These are phyloP conservation scores for Clitoria ternatea DNA, from an alignment of 306 rosid genomes.

Conservation along the genomic window DNA sequence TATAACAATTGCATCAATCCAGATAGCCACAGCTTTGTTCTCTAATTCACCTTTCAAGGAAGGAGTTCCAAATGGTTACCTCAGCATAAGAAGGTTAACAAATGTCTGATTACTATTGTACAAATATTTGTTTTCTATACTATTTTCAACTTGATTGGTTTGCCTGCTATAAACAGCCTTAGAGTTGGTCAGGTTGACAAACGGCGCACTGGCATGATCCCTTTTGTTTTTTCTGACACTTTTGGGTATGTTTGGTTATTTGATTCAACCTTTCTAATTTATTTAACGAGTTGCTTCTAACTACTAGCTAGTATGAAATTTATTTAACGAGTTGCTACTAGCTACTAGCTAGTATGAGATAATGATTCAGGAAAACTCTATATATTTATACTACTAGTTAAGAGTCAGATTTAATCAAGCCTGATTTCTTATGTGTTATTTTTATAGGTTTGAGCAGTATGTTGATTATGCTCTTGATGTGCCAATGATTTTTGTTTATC, in stretches of 20 bases:
- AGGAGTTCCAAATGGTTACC: constrained; percentile 53
- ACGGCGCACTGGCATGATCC: constrained; percentile 67
- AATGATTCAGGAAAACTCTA: too few species aligned
- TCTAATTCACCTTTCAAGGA: constrained; percentile 33
- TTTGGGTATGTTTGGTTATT: constrained; percentile 51
- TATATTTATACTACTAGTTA: too few species aligned
- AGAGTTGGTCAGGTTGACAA: constrained; percentile 10
- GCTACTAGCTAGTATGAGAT: too few species aligned
- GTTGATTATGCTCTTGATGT: constrained; percentile 91
- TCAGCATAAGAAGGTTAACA: constrained; percentile 37
- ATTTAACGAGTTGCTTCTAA: too few species aligned
- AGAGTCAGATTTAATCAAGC: neutral
- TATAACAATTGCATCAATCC: constrained; percentile 17
- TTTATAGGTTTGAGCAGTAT: constrained; percentile 71
- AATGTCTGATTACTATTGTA: neutral
- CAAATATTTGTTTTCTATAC: neutral
- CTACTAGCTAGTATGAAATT: too few species aligned
- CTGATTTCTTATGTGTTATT: neutral
- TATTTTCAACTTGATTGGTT: neutral
- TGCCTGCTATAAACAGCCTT: neutral
- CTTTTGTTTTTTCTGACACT: constrained; percentile 75
- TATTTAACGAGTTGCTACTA: too few species aligned
- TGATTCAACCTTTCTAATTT: too few species aligned
- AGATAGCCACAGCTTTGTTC: constrained; percentile 61
- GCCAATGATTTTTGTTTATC: constrained; percentile 74